These are phyloP conservation scores for Cercospora sojina DNA, from an alignment of 2,329 filamentous ascomycete genomes.

Conservation along the genomic window DNA sequence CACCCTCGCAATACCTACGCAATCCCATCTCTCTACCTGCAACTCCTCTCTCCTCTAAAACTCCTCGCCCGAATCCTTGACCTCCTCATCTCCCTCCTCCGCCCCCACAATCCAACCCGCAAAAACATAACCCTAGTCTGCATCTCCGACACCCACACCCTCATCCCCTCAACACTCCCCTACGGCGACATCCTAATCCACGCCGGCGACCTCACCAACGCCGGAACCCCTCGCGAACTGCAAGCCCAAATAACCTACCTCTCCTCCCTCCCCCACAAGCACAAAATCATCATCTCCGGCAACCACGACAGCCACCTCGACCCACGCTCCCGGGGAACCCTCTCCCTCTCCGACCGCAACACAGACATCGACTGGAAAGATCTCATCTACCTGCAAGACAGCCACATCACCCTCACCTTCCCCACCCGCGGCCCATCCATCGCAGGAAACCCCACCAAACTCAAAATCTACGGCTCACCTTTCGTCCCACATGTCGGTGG, in stretches of 20 bases:
- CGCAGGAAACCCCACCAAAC: slow-evolving; percentile 47
- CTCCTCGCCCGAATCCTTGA: slow-evolving; percentile 44
- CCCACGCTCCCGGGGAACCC: slow-evolving; percentile 56
- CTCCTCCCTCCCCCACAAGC: slow-evolving; percentile 65
- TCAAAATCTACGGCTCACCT: slow-evolving; percentile 77
- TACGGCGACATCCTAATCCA: slow-evolving; percentile 84
- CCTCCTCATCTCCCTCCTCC: slow-evolving; percentile 61
- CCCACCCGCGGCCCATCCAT: slow-evolving; percentile 31
- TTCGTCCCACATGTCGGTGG: slow-evolving; percentile 71
- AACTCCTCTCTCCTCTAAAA: slow-evolving; percentile 39
- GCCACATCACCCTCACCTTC: slow-evolving; percentile 63
- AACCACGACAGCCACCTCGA: slow-evolving; percentile 92
- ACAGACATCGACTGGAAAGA: slow-evolving; percentile 63
- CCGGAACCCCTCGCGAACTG: slow-evolving; percentile 69
- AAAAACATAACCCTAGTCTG: slow-evolving; percentile 73
- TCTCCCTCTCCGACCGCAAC: slow-evolving; percentile 51
- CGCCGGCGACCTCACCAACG: slow-evolving; percentile 78
- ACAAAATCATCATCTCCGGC: slow-evolving; percentile 81
- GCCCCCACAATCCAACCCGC: slow-evolving; percentile 59
- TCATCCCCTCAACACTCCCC: slow-evolving; percentile 57
- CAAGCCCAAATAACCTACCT: slow-evolving; percentile 87
- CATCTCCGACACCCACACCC: slow-evolving; percentile 83
- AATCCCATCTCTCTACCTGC: slow-evolving; percentile 27
- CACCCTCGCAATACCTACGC: slow-evolving; percentile 29
- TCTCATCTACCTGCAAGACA: slow-evolving; percentile 74